A percentile compares a stretch with the other conserved stretches of the same genome.
These are phyloP conservation scores for Cocos nucifera DNA, from an alignment of 176 grass and related monocot species.

Conservation along the genomic window DNA sequence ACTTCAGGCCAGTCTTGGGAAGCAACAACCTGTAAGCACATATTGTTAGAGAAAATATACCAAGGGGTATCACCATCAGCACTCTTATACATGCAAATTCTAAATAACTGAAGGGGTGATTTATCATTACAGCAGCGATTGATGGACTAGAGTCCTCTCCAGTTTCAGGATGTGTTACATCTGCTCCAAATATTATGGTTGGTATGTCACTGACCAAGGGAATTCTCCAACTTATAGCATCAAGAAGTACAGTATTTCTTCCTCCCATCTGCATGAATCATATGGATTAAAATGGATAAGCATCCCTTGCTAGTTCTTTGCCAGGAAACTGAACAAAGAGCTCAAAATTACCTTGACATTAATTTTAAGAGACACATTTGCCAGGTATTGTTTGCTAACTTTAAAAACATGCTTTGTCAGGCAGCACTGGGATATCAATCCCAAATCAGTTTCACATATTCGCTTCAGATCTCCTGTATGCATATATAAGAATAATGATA, in stretches of 20 bases:
- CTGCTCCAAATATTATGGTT: slow-evolving; percentile 98
- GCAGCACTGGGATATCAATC: slow-evolving; percentile 96
- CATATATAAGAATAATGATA: neutral
- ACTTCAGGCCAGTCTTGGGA: slow-evolving; percentile 81
- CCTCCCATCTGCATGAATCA: slow-evolving; percentile 78
- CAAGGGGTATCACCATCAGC: neutral
- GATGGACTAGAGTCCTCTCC: slow-evolving; percentile 97
- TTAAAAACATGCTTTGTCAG: slow-evolving; percentile 98
- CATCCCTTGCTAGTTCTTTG: no score
- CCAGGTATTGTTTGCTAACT: slow-evolving; percentile 98
- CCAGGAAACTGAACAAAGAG: no score
- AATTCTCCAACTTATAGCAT: slow-evolving; percentile 96
- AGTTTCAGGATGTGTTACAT: slow-evolving; percentile 99
- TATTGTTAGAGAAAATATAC: slow-evolving; percentile 7
- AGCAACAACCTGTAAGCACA: slow-evolving; percentile 45
- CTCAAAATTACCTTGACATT: slow-evolving; percentile 82
- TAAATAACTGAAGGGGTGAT: slow-evolving; percentile 1
- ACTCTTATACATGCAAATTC: neutral
- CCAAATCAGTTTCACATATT: slow-evolving; percentile 98
- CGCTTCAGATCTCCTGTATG: slow-evolving; percentile 91
- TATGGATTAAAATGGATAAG: slow-evolving; percentile 11
- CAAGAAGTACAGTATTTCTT: slow-evolving; percentile 91
- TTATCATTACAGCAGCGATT: slow-evolving; percentile 77
- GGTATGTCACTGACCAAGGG: slow-evolving; percentile 99
- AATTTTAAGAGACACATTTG: slow-evolving; percentile 98